Conservation (phyloP, 1,284 basidiomycete genomes). For the Apiotrichum sp. region DNA sequence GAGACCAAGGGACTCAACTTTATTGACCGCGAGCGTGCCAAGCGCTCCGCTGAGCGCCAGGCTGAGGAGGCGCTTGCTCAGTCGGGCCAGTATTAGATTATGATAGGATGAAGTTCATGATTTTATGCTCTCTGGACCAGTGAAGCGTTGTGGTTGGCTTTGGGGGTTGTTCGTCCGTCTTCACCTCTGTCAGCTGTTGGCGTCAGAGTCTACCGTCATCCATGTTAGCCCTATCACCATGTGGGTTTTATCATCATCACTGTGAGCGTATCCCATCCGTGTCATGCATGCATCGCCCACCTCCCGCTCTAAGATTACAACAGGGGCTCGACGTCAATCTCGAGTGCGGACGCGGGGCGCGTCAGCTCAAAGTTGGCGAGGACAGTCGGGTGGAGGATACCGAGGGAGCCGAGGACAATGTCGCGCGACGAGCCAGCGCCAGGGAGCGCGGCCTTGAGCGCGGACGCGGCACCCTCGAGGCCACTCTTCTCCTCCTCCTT, state of each 20-base stretch:
- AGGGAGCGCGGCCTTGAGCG: slow-evolving; percentile 45
- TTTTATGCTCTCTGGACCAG: not conserved
- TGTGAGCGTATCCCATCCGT: too few species aligned
- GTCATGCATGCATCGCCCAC: not conserved
- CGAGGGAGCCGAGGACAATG: slow-evolving; percentile 70
- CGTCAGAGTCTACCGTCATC: too few species aligned
- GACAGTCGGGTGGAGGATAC: slow-evolving; percentile 86
- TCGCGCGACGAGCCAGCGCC: slow-evolving; percentile 48
- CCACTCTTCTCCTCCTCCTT: slow-evolving; percentile 21
- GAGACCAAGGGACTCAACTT: slow-evolving; percentile 44
- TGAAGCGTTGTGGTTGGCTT: too few species aligned
- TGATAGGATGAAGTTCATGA: not conserved
- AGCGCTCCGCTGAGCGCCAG: slow-evolving; percentile 27
- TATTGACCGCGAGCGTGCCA: slow-evolving; percentile 39
- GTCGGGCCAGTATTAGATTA: slow-evolving; percentile 31
- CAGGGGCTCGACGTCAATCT: slow-evolving; percentile 90
- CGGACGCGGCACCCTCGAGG: slow-evolving; percentile 41
- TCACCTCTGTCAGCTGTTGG: too few species aligned
- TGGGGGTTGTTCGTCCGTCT: too few species aligned
- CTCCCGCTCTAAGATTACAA: slow-evolving; percentile 53
- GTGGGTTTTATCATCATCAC: too few species aligned
- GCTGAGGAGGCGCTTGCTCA: slow-evolving; percentile 34
- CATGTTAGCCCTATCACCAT: too few species aligned
- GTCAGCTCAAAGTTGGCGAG: slow-evolving; percentile 85
- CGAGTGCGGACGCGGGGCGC: slow-evolving; percentile 91